phyloP scores from a whole-genome alignment of 2,329 filamentous ascomycete genomes.

The Botrytis tulipae region DNA sequence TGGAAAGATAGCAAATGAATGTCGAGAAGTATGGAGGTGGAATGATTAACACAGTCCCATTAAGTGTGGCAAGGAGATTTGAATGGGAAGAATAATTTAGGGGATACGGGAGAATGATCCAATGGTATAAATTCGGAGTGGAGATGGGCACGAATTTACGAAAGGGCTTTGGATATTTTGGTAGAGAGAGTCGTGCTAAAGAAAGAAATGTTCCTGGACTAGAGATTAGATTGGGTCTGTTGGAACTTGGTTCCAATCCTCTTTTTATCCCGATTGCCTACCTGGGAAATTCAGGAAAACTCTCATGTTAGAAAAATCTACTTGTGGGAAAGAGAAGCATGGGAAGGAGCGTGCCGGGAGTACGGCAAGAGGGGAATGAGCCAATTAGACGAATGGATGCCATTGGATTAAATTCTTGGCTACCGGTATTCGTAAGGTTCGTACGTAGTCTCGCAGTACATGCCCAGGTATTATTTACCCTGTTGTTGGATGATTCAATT shows the following conservation, averaged over 20 bases:
- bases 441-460: not conserved
- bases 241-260: not conserved
- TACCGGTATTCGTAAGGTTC: not conserved
- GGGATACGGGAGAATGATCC: conserved; percentile 7
- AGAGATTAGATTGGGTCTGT: conserved; percentile 11
- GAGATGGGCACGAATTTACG: not conserved
- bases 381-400: not conserved
- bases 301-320: not conserved
- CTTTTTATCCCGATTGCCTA: not conserved
- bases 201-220: not conserved
- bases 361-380: not conserved
- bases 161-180: not conserved
- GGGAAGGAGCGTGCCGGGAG: not conserved
- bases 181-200: not conserved
- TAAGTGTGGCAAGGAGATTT: conserved; percentile 15
- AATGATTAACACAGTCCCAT: not conserved
- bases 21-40: not conserved
- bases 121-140: conserved; percentile 1
- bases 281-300: not conserved
- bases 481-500: not conserved
- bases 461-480: not conserved
- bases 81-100: conserved; percentile 8
- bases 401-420: not conserved
- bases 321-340: not conserved
- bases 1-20: not conserved